These are phyloP conservation scores for Neurospora intermedia DNA, from an alignment of 495 filamentous ascomycete species.

Conservation along the genomic window DNA sequence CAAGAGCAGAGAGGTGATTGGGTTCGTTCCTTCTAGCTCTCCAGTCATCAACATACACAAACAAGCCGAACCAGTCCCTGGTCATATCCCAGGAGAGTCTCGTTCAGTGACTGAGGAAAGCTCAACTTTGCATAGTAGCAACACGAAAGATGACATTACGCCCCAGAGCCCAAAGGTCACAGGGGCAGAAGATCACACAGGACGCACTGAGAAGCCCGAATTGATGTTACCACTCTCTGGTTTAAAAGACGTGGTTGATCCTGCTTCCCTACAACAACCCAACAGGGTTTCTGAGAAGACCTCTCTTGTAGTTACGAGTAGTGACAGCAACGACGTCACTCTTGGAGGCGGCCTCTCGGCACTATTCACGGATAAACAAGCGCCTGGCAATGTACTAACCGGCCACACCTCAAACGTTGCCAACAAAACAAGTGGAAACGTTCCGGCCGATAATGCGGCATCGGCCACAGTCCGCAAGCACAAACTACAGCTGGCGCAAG, in stretches of 20 bases:
- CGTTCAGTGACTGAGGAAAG: background rate
- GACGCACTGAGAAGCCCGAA: background rate
- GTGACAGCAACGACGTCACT: background rate
- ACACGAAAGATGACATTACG: background rate
- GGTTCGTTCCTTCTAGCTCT: constrained; percentile 21
- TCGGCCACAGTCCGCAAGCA: background rate
- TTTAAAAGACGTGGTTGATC: background rate
- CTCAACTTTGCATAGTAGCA: background rate
- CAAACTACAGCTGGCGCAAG: background rate
- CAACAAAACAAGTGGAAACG: background rate
- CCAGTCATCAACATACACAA: constrained; percentile 1
- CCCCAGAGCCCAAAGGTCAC: background rate
- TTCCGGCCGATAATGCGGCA: background rate
- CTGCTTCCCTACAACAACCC: background rate
- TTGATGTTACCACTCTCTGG: background rate
- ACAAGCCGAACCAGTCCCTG: background rate
- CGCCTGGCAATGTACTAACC: background rate
- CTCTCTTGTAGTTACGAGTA: background rate
- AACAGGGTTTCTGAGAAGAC: background rate
- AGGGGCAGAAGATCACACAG: background rate
- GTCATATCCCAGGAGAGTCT: background rate
- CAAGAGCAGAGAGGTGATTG: constrained; percentile 35
- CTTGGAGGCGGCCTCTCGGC: background rate
- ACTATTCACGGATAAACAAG: background rate
- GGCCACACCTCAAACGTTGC: background rate